Evolutionary conservation across 2,329 filamentous ascomycete genomes (phyloP), one percentile per base, ranked within the genome.

Genomic region (Ophiostoma sp.): DNA sequence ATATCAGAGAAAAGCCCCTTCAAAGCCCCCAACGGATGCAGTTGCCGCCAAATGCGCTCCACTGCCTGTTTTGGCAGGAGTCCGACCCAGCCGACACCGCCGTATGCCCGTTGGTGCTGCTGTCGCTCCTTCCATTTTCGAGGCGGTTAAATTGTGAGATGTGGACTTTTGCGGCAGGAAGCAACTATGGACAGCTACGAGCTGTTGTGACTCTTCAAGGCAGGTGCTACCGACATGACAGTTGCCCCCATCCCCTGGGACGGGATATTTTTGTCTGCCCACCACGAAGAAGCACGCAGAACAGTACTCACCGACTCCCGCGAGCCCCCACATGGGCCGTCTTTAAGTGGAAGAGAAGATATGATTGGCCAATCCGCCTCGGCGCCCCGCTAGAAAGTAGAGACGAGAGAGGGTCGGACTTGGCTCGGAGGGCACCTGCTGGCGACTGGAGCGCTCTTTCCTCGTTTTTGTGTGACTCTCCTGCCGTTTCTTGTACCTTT

Each of bases 281-380:
- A 48, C 4, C 33, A 36, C 33, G 33, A 3, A 36, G 33, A 36
- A 48, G 42, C 12, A 48, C 42, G 12, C 15, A 19, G 42, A 48
- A 48, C 42, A 48, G 42, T 15, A 2, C 22, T 70, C 69, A 70
- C 52, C 55, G 69, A 33, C 69, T 70, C 55, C 36, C 48, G 50
- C 22, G 36, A 19, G 5, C 52, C 69, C 69, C 52, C 69, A 61
- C 52, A 69, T 48, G 36, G 39, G 52, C 69, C n/a, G 52, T 48
- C 15, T 22, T n/a, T 25, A 11, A 15, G 12, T 28, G 8, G 1
- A 15, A 8, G n/a, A 8, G 12, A 22, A 15, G 5, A 5, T 11
- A 3, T 39, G 22, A 71, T 71, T 71, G 70, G 70, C 42, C 70
- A 71, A 71, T 64, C 31, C 17, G 8, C 31, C 33, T n/a, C 15